Evolutionary conservation across 768 basidiomycete species (phyloP).

Genomic region (Daedalea quercina): DNA sequence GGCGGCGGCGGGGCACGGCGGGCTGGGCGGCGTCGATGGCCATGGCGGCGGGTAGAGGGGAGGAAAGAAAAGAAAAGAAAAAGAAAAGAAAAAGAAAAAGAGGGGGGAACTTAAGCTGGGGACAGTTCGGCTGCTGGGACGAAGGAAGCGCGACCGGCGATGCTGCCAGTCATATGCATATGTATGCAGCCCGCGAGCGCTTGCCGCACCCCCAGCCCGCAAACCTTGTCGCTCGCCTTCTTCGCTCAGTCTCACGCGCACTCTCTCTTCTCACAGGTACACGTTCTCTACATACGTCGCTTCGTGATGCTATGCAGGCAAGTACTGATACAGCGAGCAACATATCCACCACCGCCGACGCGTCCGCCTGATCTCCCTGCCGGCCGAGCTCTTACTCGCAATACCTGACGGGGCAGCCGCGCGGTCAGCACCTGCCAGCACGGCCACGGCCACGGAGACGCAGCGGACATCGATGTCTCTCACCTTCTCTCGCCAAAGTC

Average conservation of each 20-base stretch:
- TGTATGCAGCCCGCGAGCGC: neutral
- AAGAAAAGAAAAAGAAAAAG: neutral
- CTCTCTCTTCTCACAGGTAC: neutral
- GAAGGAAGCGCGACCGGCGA: neutral
- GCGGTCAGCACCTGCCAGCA: neutral
- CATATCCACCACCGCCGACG: too few relatives aligned
- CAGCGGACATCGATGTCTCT: conserved; percentile 5
- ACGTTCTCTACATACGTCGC: too few relatives aligned
- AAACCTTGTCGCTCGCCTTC: neutral
- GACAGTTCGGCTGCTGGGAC: neutral
- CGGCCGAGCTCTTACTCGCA: neutral
- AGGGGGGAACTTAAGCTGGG: neutral
- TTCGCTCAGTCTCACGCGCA: neutral
- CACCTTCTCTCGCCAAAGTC: conserved; percentile 92
- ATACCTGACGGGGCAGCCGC: neutral
- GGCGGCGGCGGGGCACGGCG: conserved; percentile 30
- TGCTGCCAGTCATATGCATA: neutral
- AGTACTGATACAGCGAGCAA: too few relatives aligned
- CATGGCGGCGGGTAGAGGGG: conserved; percentile 6
- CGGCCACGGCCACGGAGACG: too few relatives aligned
- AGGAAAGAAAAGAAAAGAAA: neutral
- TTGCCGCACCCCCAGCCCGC: neutral
- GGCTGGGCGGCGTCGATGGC: conserved; percentile 7
- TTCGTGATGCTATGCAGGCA: too few relatives aligned
- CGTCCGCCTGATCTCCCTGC: too few relatives aligned